A percentile compares a stretch with the other conserved stretches of the same genome.
These are phyloP conservation scores for Tetrapisispora nanseiensis DNA, from an alignment of 805 yeast species.

Conservation along the genomic window DNA sequence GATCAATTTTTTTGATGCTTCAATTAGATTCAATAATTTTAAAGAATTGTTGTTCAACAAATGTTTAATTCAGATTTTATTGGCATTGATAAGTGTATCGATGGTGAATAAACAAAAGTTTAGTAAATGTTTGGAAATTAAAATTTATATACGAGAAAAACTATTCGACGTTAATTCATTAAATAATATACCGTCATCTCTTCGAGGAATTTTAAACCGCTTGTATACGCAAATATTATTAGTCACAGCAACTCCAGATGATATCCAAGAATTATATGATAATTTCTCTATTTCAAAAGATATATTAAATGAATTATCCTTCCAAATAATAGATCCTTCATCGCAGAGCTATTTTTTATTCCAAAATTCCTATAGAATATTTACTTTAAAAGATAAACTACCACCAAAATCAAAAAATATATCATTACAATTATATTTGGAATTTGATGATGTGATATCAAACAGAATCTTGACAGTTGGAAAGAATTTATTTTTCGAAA, in stretches of 20 bases:
- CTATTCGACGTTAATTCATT: neutral
- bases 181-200: neutral
- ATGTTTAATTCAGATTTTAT: conserved; percentile 14
- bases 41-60: conserved; percentile 6
- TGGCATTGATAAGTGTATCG: conserved; percentile 17
- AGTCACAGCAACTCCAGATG: conserved; percentile 12
- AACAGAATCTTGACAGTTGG: conserved; percentile 24
- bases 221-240: conserved; percentile 9
- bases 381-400: conserved; percentile 3
- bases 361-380: conserved; percentile 20
- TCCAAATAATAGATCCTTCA: conserved; percentile 12
- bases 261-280: conserved; percentile 13
- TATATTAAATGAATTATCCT: conserved; percentile 11
- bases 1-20: neutral
- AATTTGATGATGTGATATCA: conserved; percentile 22
- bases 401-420: conserved; percentile 3
- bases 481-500: conserved; percentile 18
- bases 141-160: neutral
- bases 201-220: neutral
- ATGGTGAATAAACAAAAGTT: conserved; percentile 19
- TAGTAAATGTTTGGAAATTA: neutral
- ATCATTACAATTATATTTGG: conserved; percentile 25
- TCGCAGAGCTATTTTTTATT: conserved; percentile 23
- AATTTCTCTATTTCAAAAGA: conserved; percentile 5
- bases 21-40: neutral